These are phyloP conservation scores for Ambrosiella cleistominuta DNA, from an alignment of 2,329 filamentous ascomycete species.

Conservation along the genomic window DNA sequence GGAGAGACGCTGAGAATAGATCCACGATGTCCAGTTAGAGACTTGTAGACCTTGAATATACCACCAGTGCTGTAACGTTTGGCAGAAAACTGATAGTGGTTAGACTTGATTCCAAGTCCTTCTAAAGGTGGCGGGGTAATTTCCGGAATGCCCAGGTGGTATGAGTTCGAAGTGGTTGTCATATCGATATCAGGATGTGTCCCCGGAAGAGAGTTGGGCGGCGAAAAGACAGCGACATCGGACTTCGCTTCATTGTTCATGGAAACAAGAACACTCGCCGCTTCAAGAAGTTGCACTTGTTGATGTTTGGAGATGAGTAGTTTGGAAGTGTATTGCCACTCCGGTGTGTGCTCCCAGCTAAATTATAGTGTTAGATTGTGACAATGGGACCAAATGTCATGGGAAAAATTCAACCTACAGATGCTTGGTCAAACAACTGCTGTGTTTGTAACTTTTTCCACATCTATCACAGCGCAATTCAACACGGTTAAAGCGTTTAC, in stretches of 20 bases:
- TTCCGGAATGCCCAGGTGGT: too few relatives aligned
- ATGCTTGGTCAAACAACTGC: conserved; percentile 99
- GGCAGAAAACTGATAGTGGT: conserved; percentile 28
- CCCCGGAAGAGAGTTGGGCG: conserved; percentile 38
- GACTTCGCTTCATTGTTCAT: conserved; percentile 46
- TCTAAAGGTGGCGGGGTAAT: conserved; percentile 61
- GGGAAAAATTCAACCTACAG: conserved; percentile 53
- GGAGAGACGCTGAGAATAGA: conserved; percentile 31
- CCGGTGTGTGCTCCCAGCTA: conserved; percentile 98
- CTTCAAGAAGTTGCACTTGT: conserved; percentile 92
- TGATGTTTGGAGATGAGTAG: conserved; percentile 98
- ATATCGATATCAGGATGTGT: too few relatives aligned
- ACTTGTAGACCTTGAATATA: conserved; percentile 69
- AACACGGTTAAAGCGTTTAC: conserved; percentile 62
- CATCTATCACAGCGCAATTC: conserved; percentile 95
- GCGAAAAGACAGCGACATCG: conserved; percentile 37
- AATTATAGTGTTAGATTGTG: conserved; percentile 4
- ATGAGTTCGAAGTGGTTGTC: conserved; percentile 37
- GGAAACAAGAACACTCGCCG: conserved; percentile 82
- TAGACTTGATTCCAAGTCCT: conserved; percentile 35
- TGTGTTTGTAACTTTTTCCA: conserved; percentile 99
- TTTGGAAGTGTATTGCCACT: conserved; percentile 95
- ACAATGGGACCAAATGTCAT: not conserved
- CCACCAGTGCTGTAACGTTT: conserved; percentile 43
- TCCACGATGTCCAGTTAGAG: conserved; percentile 25